Evolutionary conservation across 78 protist genomes (phyloP).

Genomic region (Dictyostelium intermedium): DNA sequence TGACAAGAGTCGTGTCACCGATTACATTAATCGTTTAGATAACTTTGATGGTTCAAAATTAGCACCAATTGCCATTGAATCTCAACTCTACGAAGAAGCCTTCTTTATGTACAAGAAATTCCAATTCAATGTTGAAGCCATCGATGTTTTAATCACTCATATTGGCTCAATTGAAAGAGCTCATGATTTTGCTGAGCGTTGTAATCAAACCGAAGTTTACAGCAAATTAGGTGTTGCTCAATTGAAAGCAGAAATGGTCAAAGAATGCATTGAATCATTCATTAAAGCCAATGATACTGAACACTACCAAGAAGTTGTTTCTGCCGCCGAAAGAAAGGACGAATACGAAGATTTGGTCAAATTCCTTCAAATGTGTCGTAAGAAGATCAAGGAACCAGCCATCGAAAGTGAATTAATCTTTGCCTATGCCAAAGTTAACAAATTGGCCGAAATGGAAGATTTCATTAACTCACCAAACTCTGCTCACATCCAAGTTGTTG

Average conservation of each 20-base stretch:
- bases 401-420: conserved; percentile 98
- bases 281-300: conserved; percentile 87
- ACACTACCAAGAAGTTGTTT: conserved; percentile 83
- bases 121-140: conserved; percentile 93
- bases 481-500: conserved; percentile 92
- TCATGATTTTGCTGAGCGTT: conserved; percentile 95
- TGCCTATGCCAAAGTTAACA: conserved; percentile 96
- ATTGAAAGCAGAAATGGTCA: conserved; percentile 86
- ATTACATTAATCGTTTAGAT: conserved; percentile 97
- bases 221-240: conserved; percentile 95
- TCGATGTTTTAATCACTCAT: conserved; percentile 95
- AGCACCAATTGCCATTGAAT: conserved; percentile 94
- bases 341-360: conserved; percentile 86
- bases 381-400: conserved; percentile 91
- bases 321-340: conserved; percentile 82
- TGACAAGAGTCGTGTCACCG: conserved; percentile 93
- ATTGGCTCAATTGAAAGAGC: conserved; percentile 95
- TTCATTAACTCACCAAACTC: conserved; percentile 94
- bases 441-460: conserved; percentile 98
- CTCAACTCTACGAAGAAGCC: conserved; percentile 98
- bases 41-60: conserved; percentile 98
- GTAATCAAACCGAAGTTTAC: conserved; percentile 95
- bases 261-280: conserved; percentile 84
- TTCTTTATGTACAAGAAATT: conserved; percentile 97
- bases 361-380: conserved; percentile 95